Conservation (phyloP, 148 eudicot genomes). For the Chenopodium berlandieri region DNA sequence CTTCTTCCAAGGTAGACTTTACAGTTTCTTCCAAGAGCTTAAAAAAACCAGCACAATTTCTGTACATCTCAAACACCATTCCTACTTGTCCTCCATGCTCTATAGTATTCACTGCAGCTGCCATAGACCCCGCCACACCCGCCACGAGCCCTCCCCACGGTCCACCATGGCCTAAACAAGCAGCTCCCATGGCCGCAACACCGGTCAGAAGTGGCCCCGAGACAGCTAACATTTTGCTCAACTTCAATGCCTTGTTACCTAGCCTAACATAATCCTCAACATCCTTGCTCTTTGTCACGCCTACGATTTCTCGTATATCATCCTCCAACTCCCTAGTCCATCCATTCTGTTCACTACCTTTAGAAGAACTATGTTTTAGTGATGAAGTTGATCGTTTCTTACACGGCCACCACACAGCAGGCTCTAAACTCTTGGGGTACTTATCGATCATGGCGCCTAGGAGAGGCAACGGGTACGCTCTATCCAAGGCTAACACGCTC, state of each 20-base stretch:
- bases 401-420: conserved; percentile 61
- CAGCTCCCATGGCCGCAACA: conserved; percentile 53
- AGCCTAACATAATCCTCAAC: conserved; percentile 52
- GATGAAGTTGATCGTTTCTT: background rate
- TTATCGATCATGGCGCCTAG: conserved; percentile 66
- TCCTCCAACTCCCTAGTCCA: conserved; percentile 52
- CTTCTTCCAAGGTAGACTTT: conserved; percentile 35
- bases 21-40: conserved; percentile 39
- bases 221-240: conserved; percentile 52
- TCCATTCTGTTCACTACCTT: conserved; percentile 22
- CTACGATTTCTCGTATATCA: conserved; percentile 47
- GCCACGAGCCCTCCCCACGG: conserved; percentile 43
- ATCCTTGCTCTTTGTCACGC: conserved; percentile 43
- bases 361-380: background rate
- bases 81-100: conserved; percentile 90
- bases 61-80: conserved; percentile 83
- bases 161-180: conserved; percentile 29
- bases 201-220: conserved; percentile 53
- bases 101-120: conserved; percentile 42
- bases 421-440: conserved; percentile 43
- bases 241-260: conserved; percentile 55
- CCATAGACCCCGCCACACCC: conserved; percentile 35
- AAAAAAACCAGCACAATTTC: conserved; percentile 63
- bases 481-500: conserved; percentile 51
- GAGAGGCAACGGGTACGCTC: conserved; percentile 63